Percentiles rank a stretch among this genome's conserved stretches.
Conservation (phyloP, 257 asterid species). For the Lantana camara region DNA sequence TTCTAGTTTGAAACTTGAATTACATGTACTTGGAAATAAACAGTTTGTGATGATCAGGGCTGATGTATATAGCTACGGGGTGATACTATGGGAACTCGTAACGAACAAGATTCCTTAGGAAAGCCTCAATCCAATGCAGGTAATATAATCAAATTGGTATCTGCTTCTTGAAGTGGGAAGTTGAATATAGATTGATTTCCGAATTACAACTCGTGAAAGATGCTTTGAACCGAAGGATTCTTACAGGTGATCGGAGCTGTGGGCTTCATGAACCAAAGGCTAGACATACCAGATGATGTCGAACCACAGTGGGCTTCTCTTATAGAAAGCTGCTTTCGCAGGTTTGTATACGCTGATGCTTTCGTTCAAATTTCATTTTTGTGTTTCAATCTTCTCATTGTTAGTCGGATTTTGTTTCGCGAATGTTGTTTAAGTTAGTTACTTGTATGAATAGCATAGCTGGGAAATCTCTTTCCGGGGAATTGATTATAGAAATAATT, state of each 20-base stretch:
- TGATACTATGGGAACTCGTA: constrained; percentile 92
- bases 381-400: neutral
- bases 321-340: constrained; percentile 87
- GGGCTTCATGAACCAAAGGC: constrained; percentile 93
- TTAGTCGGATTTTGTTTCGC: too few relatives aligned
- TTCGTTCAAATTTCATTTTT: neutral
- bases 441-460: too few relatives aligned
- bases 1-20: neutral
- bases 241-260: constrained; percentile 94
- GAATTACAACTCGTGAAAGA: too few relatives aligned
- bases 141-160: too few relatives aligned
- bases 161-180: too few relatives aligned
- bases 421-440: too few relatives aligned
- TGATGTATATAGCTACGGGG: constrained; percentile 93
- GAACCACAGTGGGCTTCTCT: constrained; percentile 82
- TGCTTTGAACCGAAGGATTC: constrained; percentile 5
- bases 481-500: too few relatives aligned
- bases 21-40: neutral
- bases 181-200: too few relatives aligned
- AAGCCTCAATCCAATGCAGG: constrained; percentile 95
- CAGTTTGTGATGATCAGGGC: constrained; percentile 55
- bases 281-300: constrained; percentile 77
- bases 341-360: constrained; percentile 43
- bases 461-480: too few relatives aligned
- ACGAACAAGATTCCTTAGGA: constrained; percentile 97